Evolutionary conservation across 768 basidiomycete genomes (phyloP), one percentile per base, ranked within the genome.

Genomic region (Pleurotus cornucopiae): DNA sequence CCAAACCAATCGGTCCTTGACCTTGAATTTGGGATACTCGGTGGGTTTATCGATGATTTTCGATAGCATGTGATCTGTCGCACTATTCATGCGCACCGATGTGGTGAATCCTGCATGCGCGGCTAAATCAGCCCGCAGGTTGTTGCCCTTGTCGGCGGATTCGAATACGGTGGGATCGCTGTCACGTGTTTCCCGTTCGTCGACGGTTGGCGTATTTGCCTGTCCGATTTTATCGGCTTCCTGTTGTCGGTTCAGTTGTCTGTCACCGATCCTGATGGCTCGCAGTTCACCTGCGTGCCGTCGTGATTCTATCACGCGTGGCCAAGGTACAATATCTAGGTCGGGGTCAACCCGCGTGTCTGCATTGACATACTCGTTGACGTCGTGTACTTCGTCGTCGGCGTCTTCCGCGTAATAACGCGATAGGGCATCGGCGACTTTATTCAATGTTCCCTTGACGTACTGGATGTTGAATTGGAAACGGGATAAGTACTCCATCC

Each of bases 391-490:
- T 5, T 63, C 59, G 1, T 57, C 45, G 0, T 38, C 2, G 2
- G 54, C 49, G 25, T 67, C 64, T n/a, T 58, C 59, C 34, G 65
- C 52, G 43, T 63, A 73, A 13, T 49, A 71, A 0, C 64, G 59
- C 0, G 69, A 73, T 1, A 73, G 37, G 14, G 56, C 58, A 49
- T 73, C 68, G 0, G 66, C 70, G 2, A 73, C 68, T 16, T 61
- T 66, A 25, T 72, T 71, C 0, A 26, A 38, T 0, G 13, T 40
- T 0, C 69, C 70, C 11, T 63, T 57, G 0, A 67, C 62, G 57
- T 69, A 65, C 6, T 25, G 16, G 4, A 69, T 62, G 3, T 62
- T 54, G 43, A 47, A 62, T 46, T 72, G 47, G 46, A 71, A 73
- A 2, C 61, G 12, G 2, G 51, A 55, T 2, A 71, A 21, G 46